phyloP scores from a whole-genome alignment of 78 protist genomes.

The Bigelowiella natans region DNA sequence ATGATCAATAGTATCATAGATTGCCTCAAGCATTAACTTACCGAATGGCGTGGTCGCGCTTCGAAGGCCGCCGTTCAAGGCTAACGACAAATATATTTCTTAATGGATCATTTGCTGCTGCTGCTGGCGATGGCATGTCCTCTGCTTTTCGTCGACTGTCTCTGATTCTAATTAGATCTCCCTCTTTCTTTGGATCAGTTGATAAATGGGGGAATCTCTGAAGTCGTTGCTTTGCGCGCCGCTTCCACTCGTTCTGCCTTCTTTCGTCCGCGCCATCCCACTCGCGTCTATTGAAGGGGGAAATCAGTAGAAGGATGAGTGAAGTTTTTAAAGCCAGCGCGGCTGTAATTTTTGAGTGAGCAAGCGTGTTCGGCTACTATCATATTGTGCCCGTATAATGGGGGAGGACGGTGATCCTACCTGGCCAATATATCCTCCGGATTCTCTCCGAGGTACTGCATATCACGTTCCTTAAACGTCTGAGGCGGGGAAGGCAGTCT shows the following conservation, averaged over 20 bases:
- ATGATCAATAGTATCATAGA: not conserved
- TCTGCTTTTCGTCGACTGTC: not conserved
- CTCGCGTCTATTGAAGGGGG: not conserved
- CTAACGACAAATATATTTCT: not conserved
- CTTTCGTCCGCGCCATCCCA: not conserved
- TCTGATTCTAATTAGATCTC: not conserved
- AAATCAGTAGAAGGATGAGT: too few relatives aligned
- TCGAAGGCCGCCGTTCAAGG: not conserved
- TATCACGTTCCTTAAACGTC: too few relatives aligned
- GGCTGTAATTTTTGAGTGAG: too few relatives aligned
- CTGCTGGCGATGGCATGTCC: not conserved
- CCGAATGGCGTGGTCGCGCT: not conserved
- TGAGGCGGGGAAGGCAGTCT: too few relatives aligned
- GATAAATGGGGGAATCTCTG: not conserved
- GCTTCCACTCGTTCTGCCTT: not conserved
- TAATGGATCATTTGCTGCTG: not conserved
- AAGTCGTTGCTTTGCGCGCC: not conserved
- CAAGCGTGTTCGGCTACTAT: too few relatives aligned
- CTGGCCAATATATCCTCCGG: too few relatives aligned
- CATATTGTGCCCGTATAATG: too few relatives aligned
- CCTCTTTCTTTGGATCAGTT: not conserved
- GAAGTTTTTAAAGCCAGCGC: too few relatives aligned
- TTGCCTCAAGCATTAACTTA: not conserved
- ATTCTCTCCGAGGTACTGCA: too few relatives aligned
- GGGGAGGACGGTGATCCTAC: too few relatives aligned